Evolutionary conservation across 345 rosid genomes (phyloP).

Genomic region (Ricinus communis): DNA sequence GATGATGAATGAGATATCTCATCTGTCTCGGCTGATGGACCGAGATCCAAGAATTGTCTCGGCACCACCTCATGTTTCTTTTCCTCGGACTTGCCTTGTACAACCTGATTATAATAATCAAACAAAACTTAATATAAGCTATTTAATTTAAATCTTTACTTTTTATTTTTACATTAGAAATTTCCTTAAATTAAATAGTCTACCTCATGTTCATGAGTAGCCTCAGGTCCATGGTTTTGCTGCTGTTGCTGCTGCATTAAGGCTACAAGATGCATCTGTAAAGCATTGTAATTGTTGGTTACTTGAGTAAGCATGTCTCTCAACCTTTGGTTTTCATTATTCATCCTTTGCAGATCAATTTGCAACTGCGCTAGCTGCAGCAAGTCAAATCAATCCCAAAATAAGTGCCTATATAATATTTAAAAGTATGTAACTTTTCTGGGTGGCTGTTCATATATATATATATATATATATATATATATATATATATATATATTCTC

Average conservation of each 20-base stretch:
- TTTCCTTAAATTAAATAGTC: neutral
- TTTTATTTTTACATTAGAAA: neutral
- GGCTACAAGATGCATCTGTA: conserved; percentile 66
- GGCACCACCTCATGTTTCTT: conserved; percentile 46
- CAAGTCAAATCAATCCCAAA: neutral
- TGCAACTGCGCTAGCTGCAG: conserved; percentile 59
- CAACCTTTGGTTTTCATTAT: conserved; percentile 65
- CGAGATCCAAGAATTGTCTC: conserved; percentile 63
- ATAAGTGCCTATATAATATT: no score
- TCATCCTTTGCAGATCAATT: conserved; percentile 65
- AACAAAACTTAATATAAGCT: no score
- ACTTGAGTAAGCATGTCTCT: conserved; percentile 81
- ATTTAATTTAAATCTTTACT: neutral
- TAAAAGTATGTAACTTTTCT: no score
- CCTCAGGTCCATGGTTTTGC: conserved; percentile 32
- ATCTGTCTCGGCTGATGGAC: conserved; percentile 44
- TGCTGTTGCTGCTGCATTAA: conserved; percentile 53
- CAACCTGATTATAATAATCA: conserved; percentile 33
- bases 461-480: no score
- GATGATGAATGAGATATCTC: conserved; percentile 64
- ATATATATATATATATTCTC: neutral
- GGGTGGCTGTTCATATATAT: no score
- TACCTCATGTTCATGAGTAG: conserved; percentile 42
- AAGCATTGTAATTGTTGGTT: conserved; percentile 53
- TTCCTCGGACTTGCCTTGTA: conserved; percentile 42